A percentile compares a stretch with the other conserved stretches of the same genome.
These are phyloP conservation scores for Arthrobotrys musiformis DNA, from an alignment of 2,329 filamentous ascomycete genomes.

Conservation along the genomic window DNA sequence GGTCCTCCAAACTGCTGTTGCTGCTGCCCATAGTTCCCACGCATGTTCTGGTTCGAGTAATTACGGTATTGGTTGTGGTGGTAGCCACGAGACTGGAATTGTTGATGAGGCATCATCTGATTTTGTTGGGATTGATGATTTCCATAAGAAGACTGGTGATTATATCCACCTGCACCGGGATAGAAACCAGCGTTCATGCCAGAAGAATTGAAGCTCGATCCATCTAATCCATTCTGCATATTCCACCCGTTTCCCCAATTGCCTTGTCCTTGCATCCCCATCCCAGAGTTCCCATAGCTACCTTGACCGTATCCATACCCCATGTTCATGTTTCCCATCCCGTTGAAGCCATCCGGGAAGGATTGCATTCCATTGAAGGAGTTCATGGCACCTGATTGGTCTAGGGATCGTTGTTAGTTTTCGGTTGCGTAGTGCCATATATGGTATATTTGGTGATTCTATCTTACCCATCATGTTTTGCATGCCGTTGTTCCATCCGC, in stretches of 20 bases:
- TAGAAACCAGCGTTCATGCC: conserved; percentile 59
- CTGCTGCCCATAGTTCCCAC: conserved; percentile 54
- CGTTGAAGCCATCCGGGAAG: conserved; percentile 57
- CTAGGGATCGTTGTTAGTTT: conserved; percentile 25
- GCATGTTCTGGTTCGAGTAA: conserved; percentile 55
- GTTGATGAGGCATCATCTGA: conserved; percentile 56
- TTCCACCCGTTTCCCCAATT: conserved; percentile 57
- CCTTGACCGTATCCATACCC: conserved; percentile 54
- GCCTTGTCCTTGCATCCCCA: conserved; percentile 54
- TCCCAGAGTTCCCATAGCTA: conserved; percentile 53
- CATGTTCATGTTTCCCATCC: conserved; percentile 57
- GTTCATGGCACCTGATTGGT: conserved; percentile 52
- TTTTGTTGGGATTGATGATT: conserved; percentile 59
- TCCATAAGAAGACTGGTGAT: conserved; percentile 60
- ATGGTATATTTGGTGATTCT: neutral
- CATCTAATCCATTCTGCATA: conserved; percentile 57
- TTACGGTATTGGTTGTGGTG: conserved; percentile 56
- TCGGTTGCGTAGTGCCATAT: neutral
- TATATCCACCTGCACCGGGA: conserved; percentile 60
- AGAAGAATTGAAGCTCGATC: conserved; percentile 55
- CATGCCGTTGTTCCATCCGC: conserved; percentile 57
- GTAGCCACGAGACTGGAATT: conserved; percentile 56
- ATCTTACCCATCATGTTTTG: conserved; percentile 53
- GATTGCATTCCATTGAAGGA: conserved; percentile 55
- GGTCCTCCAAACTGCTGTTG: conserved; percentile 53